These are phyloP conservation scores for Lanmaoa rubissima DNA, from an alignment of 768 basidiomycete species.

Conservation along the genomic window DNA sequence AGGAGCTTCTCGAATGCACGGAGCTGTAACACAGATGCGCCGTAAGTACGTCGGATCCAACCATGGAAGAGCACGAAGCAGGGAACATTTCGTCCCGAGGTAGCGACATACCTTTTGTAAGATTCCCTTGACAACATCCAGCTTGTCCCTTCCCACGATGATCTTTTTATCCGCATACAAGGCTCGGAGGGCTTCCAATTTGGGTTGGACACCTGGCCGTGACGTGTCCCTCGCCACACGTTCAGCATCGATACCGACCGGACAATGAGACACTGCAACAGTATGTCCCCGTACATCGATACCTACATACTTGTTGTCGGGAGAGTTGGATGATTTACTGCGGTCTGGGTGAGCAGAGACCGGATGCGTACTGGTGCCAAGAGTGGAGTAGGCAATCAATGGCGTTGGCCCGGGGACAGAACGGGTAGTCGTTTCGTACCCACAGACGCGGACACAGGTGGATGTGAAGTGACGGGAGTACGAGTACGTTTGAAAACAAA, in stretches of 20 bases:
- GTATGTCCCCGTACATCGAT: constrained; percentile 90
- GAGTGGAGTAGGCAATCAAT: constrained; percentile 5
- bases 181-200: constrained; percentile 76
- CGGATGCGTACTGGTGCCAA: background rate
- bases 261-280: constrained; percentile 82
- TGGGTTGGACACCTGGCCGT: constrained; percentile 84
- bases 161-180: constrained; percentile 98
- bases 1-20: constrained; percentile 95
- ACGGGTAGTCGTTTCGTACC: constrained; percentile 72
- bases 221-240: constrained; percentile 83
- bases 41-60: background rate
- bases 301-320: constrained; percentile 28
- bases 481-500: constrained; percentile 97
- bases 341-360: constrained; percentile 1
- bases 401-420: constrained; percentile 2
- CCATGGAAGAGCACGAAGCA: no score
- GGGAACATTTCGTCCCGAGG: background rate
- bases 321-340: background rate
- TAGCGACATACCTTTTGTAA: constrained; percentile 73
- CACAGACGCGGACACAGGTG: constrained; percentile 94
- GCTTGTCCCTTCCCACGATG: constrained; percentile 94
- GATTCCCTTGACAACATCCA: constrained; percentile 98
- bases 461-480: constrained; percentile 94
- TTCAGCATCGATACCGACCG: constrained; percentile 93
- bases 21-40: constrained; percentile 47